A percentile compares a stretch with the other conserved stretches of the same genome.
Conservation (phyloP, 2,329 filamentous ascomycete species). For the Chaetomium strumarium region DNA sequence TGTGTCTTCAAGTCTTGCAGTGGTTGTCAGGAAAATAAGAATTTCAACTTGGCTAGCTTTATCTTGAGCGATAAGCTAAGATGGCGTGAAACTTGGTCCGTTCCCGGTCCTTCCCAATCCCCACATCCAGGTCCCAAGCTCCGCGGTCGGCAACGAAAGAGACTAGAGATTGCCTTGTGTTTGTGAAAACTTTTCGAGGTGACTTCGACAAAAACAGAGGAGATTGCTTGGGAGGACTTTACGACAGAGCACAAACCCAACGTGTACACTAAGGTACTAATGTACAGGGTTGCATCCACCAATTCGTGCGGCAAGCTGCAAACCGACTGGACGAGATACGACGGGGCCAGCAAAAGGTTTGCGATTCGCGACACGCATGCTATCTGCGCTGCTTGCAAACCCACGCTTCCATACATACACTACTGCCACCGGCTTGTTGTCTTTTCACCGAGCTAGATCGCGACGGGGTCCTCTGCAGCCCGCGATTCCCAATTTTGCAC, state of each 20-base stretch:
- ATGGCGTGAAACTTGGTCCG: too few relatives aligned
- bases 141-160: background rate
- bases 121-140: background rate
- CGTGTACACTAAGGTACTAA: too few relatives aligned
- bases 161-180: background rate
- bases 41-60: too few relatives aligned
- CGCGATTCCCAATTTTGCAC: background rate
- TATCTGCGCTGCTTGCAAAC: background rate
- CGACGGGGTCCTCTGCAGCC: background rate
- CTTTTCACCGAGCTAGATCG: background rate
- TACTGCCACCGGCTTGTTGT: too few relatives aligned
- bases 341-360: background rate
- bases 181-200: background rate
- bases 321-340: conserved; percentile 20
- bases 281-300: background rate
- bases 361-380: background rate
- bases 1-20: too few relatives aligned
- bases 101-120: too few relatives aligned
- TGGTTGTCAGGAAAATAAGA: too few relatives aligned
- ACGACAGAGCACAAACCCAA: conserved; percentile 1
- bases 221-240: too few relatives aligned
- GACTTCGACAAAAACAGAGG: too few relatives aligned
- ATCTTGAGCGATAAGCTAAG: background rate
- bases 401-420: background rate
- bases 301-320: background rate